phyloP scores from a whole-genome alignment of 2,329 filamentous ascomycete species.

The Thielaviopsis musarum region DNA sequence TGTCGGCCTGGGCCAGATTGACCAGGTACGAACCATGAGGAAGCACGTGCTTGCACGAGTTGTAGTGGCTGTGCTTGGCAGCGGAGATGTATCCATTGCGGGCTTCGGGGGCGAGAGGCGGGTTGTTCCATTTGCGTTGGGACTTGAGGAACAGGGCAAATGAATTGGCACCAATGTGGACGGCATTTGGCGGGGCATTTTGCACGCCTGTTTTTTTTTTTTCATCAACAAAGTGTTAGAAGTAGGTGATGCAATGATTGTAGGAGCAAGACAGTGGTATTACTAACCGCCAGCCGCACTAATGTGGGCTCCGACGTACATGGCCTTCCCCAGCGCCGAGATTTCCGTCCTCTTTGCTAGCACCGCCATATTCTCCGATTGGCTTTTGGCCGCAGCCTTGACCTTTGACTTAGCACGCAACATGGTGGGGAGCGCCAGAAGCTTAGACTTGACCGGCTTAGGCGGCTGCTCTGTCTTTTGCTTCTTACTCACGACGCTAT shows the following conservation, averaged over 20 bases:
- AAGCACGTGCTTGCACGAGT: conserved; percentile 55
- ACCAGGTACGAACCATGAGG: conserved; percentile 95
- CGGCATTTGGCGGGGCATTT: conserved; percentile 63
- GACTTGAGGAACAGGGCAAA: conserved; percentile 94
- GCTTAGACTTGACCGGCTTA: conserved; percentile 1
- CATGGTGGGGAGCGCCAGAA: conserved; percentile 4
- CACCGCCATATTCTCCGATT: conserved; percentile 32
- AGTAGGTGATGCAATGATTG: neutral
- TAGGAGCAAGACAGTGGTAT: neutral
- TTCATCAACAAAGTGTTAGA: neutral
- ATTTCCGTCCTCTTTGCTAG: conserved; percentile 51
- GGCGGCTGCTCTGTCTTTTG: conserved; percentile 18
- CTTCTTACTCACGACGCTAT: conserved; percentile 24
- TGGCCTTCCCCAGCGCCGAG: conserved; percentile 43
- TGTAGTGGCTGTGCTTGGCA: conserved; percentile 54
- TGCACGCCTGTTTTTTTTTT: conserved; percentile 49
- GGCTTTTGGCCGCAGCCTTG: conserved; percentile 23
- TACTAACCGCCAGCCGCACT: conserved; percentile 64
- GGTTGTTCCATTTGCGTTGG: conserved; percentile 85
- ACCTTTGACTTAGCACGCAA: conserved; percentile 3
- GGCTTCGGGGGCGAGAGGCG: conserved; percentile 52
- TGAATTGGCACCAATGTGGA: conserved; percentile 75
- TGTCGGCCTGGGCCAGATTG: conserved; percentile 76
- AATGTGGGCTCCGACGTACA: conserved; percentile 87
- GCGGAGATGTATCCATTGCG: conserved; percentile 51